Base-by-base conservation (phyloP, 768 basidiomycete species). In the Leccinum variicolor region DNA sequence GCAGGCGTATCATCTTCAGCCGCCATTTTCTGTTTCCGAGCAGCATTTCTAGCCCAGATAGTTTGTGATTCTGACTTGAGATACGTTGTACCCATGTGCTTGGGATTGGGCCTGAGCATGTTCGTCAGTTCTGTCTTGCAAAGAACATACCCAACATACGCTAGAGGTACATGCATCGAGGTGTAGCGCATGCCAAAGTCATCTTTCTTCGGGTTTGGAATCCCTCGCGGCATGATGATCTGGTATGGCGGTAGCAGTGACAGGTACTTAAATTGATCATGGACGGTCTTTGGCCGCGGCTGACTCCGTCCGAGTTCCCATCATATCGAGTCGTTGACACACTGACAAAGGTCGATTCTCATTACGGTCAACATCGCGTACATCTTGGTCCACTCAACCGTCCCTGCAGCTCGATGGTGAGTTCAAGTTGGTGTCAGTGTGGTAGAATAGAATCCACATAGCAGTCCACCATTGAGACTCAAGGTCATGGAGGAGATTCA, bases 161-260 rank as follows among this genome's bases (percentile, higher is more conserved):
- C 81, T 58, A 90, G 73, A 28, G 92, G 92, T 10, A 93, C 90
- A 73, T 85, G 79, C 73, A 94, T 94, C 14, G 82, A 77, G 4
- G 92, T 92, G 73, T 87, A 92, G 48, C 85, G 82, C 78, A 94
- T 78, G 15, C 90, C 89, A 55, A 84, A 86, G 64, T 93, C 91
- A 76, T 92, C 90, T 62, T 84, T 81, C 73, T 85, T 89, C 28
- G 82, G 84, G 66, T 90, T 90, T 29, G 91, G 90, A 49, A 92
- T 82, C 57, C 90, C 90, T 72, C 90, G 82, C 58, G 90, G 90
- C 90, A 92, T 92, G 31, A 21, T 58, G 45, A 45, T 58, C n/a
- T 52, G 51, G 39, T 43, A 34, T 25, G 28, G 39, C 25, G 9
- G 49, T 53, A 43, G 51, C 46, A 17, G 39, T 51, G 43, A 55